These are phyloP conservation scores for Penicillium salamii DNA, from an alignment of 495 filamentous ascomycete species.

Conservation along the genomic window DNA sequence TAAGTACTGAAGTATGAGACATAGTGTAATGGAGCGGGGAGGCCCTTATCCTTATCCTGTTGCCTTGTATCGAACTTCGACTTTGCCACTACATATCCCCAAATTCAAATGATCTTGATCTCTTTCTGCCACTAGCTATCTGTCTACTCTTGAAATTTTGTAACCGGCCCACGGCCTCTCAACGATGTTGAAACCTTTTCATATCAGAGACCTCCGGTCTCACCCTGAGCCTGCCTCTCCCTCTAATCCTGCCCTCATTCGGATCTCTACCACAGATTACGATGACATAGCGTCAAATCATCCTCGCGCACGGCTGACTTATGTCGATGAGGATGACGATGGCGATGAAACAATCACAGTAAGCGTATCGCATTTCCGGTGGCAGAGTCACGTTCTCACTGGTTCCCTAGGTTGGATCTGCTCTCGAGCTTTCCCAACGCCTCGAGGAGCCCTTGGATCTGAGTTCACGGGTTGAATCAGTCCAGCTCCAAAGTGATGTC, in stretches of 20 bases:
- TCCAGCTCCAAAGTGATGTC: conserved; percentile 11
- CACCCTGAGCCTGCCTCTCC: neutral
- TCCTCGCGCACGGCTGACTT: conserved; percentile 51
- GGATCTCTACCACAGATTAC: conserved; percentile 44
- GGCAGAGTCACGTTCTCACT: conserved; percentile 7
- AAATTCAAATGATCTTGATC: neutral
- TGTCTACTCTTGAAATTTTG: neutral
- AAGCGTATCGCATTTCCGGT: conserved; percentile 13
- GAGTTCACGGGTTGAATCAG: neutral
- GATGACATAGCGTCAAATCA: conserved; percentile 45
- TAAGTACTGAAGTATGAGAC: no score
- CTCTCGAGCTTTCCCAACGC: conserved; percentile 48
- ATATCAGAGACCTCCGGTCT: conserved; percentile 38
- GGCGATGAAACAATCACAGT: conserved; percentile 50
- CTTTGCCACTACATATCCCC: neutral
- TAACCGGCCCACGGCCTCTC: conserved; percentile 7
- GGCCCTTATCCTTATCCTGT: no score
- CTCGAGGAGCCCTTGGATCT: conserved; percentile 42
- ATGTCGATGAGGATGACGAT: conserved; percentile 56
- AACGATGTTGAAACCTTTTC: conserved; percentile 44
- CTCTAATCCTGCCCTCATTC: conserved; percentile 28
- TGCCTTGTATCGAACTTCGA: no score
- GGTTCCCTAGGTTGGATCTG: conserved; percentile 44
- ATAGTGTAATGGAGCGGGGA: no score
- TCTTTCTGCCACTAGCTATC: neutral